phyloP scores from a whole-genome alignment of 2,329 filamentous ascomycete genomes.

The Cladophialophora carrionii region DNA sequence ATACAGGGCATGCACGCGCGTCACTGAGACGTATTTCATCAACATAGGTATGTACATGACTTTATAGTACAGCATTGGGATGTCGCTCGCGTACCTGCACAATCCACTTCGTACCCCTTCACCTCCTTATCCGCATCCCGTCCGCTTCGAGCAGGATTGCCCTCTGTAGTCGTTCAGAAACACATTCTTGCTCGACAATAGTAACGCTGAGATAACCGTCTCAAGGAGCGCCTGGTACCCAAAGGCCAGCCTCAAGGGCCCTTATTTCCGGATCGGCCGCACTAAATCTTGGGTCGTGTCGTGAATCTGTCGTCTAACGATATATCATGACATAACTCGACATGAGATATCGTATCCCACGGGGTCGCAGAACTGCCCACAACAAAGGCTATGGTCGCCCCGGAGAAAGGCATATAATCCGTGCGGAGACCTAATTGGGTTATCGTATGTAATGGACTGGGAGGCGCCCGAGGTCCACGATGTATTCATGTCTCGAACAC shows the following conservation, averaged over 20 bases:
- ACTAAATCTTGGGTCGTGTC: not conserved
- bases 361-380: not conserved
- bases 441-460: not conserved
- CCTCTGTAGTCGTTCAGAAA: not conserved
- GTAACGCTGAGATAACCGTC: not conserved
- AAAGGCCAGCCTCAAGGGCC: not conserved
- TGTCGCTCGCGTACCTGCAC: not conserved
- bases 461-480: too few species aligned
- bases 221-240: not conserved
- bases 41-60: not conserved
- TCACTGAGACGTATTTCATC: not conserved
- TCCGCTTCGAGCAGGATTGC: not conserved
- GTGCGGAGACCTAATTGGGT: not conserved
- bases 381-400: not conserved
- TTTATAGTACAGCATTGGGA: not conserved
- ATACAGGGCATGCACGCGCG: not conserved
- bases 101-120: not conserved
- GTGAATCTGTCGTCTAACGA: not conserved
- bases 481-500: constrained; percentile 6
- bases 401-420: not conserved
- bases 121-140: not conserved
- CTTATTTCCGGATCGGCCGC: not conserved
- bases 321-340: not conserved
- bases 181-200: not conserved
- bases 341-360: not conserved